Evolutionary conservation across 257 asterid genomes (phyloP), one percentile per base, ranked within the genome.

Genomic region (Osmanthus fragrans): DNA sequence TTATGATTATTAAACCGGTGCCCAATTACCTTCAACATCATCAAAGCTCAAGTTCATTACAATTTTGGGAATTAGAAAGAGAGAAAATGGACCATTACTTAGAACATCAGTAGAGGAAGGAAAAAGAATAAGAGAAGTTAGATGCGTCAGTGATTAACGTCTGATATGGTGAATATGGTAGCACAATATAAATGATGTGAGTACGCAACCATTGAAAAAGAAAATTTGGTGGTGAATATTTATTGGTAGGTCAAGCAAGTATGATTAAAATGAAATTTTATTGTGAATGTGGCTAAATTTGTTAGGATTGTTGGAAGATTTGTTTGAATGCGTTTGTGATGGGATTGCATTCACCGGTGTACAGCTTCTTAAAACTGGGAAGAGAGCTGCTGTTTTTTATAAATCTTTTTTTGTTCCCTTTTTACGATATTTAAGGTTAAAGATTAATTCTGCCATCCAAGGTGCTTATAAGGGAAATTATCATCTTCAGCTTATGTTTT

Each of bases 41-140:
- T 11, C 64, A 36, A 56, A 74, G 76, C 63, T 45, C 29, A 29
- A 27, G 73, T 51, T 60, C 72, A 70, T n/a, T 18, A 70, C 54
- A 12, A 56, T 33, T 68, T 23, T 67, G 66, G 47, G 27, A 72
- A 45, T 7, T 18, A 18, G 60, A 51, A 18, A n/a, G 27, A 54
- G 16, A 11, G 49, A 58, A 40, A 58, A 58, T 58, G 29, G 7
- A 58, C 30, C 12, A 19, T 54, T 18, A 10, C 64, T 54, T 54
- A 54, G 23, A 54, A 2, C 27, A 54, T 19, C 63, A 54, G 64
- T 7, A 19, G 64, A 19, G 64, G 3, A 54, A 54, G 64, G 12
- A 54, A 54, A 18, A 54, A 54, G 5, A 15, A 47, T 40, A 40
- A 40, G 49, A 40, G 27, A 54, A 19, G 27, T 54, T 54, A 19